Evolutionary conservation across 2,329 filamentous ascomycete genomes (phyloP).

Genomic region (Sporothrix dimorphospora): DNA sequence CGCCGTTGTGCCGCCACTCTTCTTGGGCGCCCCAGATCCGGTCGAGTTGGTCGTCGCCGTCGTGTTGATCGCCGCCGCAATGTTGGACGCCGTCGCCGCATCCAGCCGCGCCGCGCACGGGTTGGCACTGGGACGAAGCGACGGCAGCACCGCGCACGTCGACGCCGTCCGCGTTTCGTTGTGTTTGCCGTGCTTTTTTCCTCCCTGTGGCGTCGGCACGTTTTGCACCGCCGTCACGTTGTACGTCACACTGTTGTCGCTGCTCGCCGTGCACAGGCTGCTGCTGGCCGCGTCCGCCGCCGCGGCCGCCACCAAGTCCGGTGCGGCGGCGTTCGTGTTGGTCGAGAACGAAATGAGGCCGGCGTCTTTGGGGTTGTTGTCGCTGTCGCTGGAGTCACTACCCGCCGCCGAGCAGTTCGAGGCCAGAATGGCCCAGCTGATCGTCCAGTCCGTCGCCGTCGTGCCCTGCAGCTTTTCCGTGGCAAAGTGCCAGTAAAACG

Average conservation of each 20-base stretch:
- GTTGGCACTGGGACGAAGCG: neutral
- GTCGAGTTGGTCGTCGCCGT: neutral
- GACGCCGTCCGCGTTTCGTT: neutral
- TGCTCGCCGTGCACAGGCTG: neutral
- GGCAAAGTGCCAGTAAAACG: conserved; percentile 8
- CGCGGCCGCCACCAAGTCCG: neutral
- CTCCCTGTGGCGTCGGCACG: neutral
- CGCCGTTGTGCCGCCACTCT: neutral
- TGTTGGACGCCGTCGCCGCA: neutral
- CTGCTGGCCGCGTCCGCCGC: neutral
- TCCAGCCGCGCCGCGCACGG: neutral
- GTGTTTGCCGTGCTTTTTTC: neutral
- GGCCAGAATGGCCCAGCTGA: neutral
- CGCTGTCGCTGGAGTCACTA: neutral
- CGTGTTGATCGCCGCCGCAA: neutral
- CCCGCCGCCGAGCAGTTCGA: neutral
- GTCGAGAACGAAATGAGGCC: neutral
- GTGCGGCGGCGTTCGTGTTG: neutral
- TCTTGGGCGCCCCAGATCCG: neutral
- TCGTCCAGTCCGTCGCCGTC: conserved; percentile 6
- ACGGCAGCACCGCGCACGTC: neutral
- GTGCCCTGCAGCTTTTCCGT: conserved; percentile 13
- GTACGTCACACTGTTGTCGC: neutral
- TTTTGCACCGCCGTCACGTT: neutral
- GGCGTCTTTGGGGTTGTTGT: neutral